Evolutionary conservation across 2,329 filamentous ascomycete genomes (phyloP), one percentile per base, ranked within the genome.

Genomic region (Ceratocystis albifundus): DNA sequence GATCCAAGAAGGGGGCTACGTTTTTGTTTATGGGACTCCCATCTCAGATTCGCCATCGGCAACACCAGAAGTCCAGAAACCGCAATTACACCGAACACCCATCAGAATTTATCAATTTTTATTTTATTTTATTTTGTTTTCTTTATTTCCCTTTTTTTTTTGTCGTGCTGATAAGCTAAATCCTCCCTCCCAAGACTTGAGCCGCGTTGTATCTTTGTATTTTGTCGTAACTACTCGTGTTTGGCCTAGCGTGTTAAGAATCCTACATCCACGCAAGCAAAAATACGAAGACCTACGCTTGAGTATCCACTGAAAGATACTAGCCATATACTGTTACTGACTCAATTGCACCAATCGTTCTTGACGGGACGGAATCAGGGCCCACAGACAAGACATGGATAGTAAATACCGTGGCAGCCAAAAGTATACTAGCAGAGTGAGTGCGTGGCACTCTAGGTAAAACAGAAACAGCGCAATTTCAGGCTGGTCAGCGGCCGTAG

Each of bases 11-110:
- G 53, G 53, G 53, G 53, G 7, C 20, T 8, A 12, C 30, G 30
- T 25, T 57, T 57, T 57, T 57, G 53, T 57, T 57, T 57, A 57
- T 57, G 53, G 53, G 53, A 15, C 12, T 28, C 50, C 28, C 53
- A 30, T 50, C 48, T 50, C 10, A 20, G 30, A 57, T 28, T 57
- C n/a, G 55, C 55, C 28, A 59, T 59, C 28, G 55, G 17, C 55
- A 59, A 15, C 50, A 25, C 12, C 36, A 41, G 36, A 41, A 41
- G 36, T 8, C 55, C n/a, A n/a, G 8, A 59, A 59, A 59, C 55
- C 55, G 55, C 55, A 59, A 36, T 59, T 36, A 36, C 28, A 59
- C 55, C 55, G 55, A 59, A 30, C 15, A 25, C 20, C 20, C 20
- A 17, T 20, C 15, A 28, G 25, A 59, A 32, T 59, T 59, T 59